Evolutionary conservation across 1,139 yeast genomes (phyloP).

Genomic region (Protomyces gravidus): DNA sequence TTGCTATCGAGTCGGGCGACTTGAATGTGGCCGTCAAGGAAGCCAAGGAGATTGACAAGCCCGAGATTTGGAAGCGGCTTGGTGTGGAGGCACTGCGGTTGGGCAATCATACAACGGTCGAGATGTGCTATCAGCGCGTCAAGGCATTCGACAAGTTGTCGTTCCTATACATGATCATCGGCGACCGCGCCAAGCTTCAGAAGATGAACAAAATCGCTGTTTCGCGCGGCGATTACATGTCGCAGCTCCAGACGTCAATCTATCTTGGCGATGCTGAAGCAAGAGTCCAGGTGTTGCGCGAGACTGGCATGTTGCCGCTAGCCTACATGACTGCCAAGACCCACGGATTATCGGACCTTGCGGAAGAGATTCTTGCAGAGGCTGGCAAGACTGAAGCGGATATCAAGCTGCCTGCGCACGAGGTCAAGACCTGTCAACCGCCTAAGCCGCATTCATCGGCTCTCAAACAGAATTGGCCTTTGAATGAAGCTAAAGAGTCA

Average conservation of each 20-base stretch:
- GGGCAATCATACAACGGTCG: conserved; percentile 83
- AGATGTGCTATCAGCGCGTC: conserved; percentile 81
- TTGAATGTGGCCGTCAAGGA: conserved; percentile 81
- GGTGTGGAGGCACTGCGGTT: conserved; percentile 84
- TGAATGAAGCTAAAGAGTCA: conserved; percentile 65
- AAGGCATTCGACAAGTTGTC: conserved; percentile 84
- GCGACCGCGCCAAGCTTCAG: conserved; percentile 66
- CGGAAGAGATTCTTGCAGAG: conserved; percentile 63
- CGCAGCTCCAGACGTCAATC: conserved; percentile 77
- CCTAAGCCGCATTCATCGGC: conserved; percentile 48
- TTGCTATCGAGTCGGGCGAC: conserved; percentile 91
- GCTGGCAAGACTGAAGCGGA: conserved; percentile 59
- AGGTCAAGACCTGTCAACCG: conserved; percentile 44
- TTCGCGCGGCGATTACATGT: conserved; percentile 74
- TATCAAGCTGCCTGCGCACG: conserved; percentile 57
- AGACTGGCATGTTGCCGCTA: conserved; percentile 77
- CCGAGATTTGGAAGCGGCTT: conserved; percentile 71
- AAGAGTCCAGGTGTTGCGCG: conserved; percentile 68
- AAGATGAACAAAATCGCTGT: conserved; percentile 91
- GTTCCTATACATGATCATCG: conserved; percentile 77
- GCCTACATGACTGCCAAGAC: conserved; percentile 92
- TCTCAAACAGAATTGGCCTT: conserved; percentile 69
- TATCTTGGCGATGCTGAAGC: conserved; percentile 71
- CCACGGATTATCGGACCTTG: conserved; percentile 72
- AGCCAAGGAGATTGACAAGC: conserved; percentile 70